These are phyloP conservation scores for Metschnikowia dekortorum DNA, from an alignment of 805 yeast species.

Conservation along the genomic window DNA sequence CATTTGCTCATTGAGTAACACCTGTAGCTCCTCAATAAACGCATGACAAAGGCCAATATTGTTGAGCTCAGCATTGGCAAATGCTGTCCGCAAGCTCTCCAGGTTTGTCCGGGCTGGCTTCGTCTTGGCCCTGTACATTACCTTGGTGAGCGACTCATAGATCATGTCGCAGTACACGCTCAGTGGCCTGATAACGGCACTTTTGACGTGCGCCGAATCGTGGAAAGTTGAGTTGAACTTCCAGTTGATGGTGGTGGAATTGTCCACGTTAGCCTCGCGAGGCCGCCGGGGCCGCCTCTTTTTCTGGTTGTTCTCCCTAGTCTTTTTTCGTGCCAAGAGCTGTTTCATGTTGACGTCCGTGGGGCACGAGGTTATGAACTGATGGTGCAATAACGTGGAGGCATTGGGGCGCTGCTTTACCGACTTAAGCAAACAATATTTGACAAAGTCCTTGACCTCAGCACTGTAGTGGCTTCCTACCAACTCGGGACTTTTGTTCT, in stretches of 20 bases:
- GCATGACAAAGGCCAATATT: constrained; percentile 68
- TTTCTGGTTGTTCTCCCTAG: constrained; percentile 23
- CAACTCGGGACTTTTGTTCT: constrained; percentile 56
- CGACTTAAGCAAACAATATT: constrained; percentile 60
- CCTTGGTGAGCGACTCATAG: constrained; percentile 23
- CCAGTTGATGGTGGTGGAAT: constrained; percentile 15
- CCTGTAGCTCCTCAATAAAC: constrained; percentile 54
- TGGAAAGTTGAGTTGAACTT: constrained; percentile 11
- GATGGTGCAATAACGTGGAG: constrained; percentile 45
- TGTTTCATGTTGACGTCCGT: constrained; percentile 9
- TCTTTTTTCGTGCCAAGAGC: constrained; percentile 7
- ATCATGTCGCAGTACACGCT: constrained; percentile 9
- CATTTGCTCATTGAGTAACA: constrained; percentile 8
- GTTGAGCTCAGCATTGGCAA: constrained; percentile 43
- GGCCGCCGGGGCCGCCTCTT: constrained; percentile 4
- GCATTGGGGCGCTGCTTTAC: constrained; percentile 67
- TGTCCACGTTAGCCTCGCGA: constrained; percentile 11
- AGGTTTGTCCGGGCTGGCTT: constrained; percentile 46
- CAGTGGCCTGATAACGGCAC: constrained; percentile 7
- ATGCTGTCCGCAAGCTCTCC: constrained; percentile 32
- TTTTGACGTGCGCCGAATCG: constrained; percentile 1
- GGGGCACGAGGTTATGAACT: constrained; percentile 40
- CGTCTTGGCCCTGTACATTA: constrained; percentile 50
- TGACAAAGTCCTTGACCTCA: constrained; percentile 62
- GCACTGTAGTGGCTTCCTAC: constrained; percentile 40